Evolutionary conservation across 1,284 basidiomycete genomes (phyloP), one percentile per base, ranked within the genome.

Genomic region (Malassezia psittaci): DNA sequence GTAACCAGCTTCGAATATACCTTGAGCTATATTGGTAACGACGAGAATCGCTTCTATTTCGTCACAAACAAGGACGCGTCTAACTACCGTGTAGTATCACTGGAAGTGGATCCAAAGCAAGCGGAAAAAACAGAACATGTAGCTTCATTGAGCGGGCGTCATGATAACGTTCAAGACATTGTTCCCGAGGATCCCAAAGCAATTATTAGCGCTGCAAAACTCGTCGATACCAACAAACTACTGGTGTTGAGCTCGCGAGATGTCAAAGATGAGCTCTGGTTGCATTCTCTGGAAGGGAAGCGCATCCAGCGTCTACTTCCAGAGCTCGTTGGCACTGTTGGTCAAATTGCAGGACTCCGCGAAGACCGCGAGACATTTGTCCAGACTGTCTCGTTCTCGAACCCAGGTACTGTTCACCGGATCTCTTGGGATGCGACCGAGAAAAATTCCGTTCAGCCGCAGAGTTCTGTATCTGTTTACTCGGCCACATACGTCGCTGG

Each of bases 251-350:
- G 87, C 78, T 85, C 85, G 65, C 80, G 83, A 56, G 85, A 90
- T 65, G 87, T 87, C 67, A 86, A 85, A 64, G 86, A 89, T 68
- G 85, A 88, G 74, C 78, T 90, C 37, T 87, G 87, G 74, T 74
- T 90, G 51, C 84, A 85, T 75, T 79, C 81, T 40, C 79, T 83
- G 33, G 45, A 62, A 51, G 88, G 88, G 36, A 72, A 79, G 62
- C 78, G 77, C 48, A 64, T 86, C 51, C 75, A 77, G 38, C 82
- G 83, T 5, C 75, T 90, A 15, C 82, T 81, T 2, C 76, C 80
- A 5, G 82, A 85, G 45, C 52, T 86, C 48, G 83, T 90, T 29
- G 88, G 88, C 21, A 79, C 84, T 4, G 80, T 83, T 36, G 77
- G 77, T 12, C 75, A 85, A 33, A 76, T 77, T 51, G 79, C 81